Evolutionary conservation across 768 basidiomycete species (phyloP), one percentile per base, ranked within the genome.

Genomic region (Cubamyces sp.): DNA sequence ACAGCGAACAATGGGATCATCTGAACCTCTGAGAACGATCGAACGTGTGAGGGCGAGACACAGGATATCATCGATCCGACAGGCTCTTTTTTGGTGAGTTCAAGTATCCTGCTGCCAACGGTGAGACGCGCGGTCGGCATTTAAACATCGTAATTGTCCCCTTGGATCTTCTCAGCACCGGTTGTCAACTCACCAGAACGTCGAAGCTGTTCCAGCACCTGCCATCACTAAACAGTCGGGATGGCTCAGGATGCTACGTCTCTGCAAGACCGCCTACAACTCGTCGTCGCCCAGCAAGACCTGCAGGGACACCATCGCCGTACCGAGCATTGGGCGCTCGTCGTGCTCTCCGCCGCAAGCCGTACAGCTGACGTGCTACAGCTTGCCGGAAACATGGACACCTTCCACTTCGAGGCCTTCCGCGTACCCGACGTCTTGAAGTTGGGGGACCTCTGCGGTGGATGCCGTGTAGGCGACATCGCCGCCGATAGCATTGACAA

Each of bases 301-400:
- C 55, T 56, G 5, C 43, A 46, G 15, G 55, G 55, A 5, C 55
- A 56, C n/a, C 43, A 45, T 34, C 55, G 55, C 18, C 55, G 55
- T 6, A 56, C 55, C 1, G 55, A 56, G 19, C 55, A 56, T 45
- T 56, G 55, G 55, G 43, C 55, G 7, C 45, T 56, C 30, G 30
- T 47, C 26, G 28, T 47, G 1, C 0, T 56, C 5, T 42, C 30
- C 3, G 30, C 55, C 3, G 6, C 8, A 7, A 45, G 42, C 16
- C 55, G 45, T n/a, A n/a, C 30, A 3, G 45, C 30, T 5, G 45
- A 56, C 34, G 25, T 56, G 7, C 45, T 56, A n/a, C 55, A 56
- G 55, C 42, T 56, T 28, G 42, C 55, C 12, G 55, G 55, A 1
- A 56, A 56, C 55, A 56, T 56, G 55, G 55, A 56, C 28, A 46